Evolutionary conservation across 257 asterid species (phyloP).

Genomic region (Cordia subcordata): DNA sequence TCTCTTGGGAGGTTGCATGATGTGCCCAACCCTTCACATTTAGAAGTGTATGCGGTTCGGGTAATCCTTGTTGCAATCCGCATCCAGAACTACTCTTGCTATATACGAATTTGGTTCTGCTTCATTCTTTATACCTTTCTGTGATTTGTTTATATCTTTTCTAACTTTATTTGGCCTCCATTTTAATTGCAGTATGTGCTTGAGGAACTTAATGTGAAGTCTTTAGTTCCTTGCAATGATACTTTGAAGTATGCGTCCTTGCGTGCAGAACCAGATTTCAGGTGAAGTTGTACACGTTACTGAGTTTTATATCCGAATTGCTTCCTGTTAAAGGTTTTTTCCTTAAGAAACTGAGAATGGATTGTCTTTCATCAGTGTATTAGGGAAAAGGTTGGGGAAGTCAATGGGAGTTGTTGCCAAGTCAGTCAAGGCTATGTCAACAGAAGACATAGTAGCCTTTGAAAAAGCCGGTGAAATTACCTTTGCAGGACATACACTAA

Average conservation of each 20-base stretch:
- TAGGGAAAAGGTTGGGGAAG: constrained; percentile 87
- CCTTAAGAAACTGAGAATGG: neutral
- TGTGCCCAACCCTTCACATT: too few species aligned
- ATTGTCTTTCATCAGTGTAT: constrained; percentile 29
- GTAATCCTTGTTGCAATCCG: too few species aligned
- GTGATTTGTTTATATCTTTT: neutral
- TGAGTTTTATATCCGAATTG: neutral
- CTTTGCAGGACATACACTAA: constrained; percentile 46
- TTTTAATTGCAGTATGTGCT: constrained; percentile 52
- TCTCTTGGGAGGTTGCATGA: too few species aligned
- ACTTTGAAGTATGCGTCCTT: constrained; percentile 73
- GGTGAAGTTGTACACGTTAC: constrained; percentile 16
- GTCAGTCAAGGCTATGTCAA: constrained; percentile 75
- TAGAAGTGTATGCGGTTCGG: too few species aligned
- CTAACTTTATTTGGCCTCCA: neutral
- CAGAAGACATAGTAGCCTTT: constrained; percentile 74
- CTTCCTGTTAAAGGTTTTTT: neutral
- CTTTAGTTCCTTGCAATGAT: constrained; percentile 78
- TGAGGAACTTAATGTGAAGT: constrained; percentile 87
- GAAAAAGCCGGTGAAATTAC: constrained; percentile 73
- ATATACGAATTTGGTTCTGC: too few species aligned
- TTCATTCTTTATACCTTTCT: too few species aligned
- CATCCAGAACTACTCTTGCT: neutral
- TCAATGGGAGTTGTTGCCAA: constrained; percentile 83
- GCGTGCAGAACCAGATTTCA: constrained; percentile 97